Conservation (phyloP, 441 rosid genomes). For the Erodium moschatum region DNA sequence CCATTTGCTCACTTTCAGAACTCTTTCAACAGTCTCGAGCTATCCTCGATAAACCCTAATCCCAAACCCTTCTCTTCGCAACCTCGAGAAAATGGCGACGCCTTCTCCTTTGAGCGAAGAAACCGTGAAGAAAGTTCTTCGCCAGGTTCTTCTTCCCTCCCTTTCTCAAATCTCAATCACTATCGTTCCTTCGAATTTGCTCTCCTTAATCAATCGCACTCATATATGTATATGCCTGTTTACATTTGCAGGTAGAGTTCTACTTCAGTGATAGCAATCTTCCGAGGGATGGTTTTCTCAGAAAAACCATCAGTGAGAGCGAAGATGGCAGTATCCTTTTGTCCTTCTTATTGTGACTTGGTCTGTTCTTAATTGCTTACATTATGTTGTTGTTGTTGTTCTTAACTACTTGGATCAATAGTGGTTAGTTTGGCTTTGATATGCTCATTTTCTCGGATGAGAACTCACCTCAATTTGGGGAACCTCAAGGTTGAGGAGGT, state of each 20-base stretch:
- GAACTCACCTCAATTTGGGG: constrained; percentile 35
- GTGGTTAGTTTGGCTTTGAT: constrained; percentile 48
- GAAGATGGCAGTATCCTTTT: constrained; percentile 68
- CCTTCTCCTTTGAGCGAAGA: constrained; percentile 45
- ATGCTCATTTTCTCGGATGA: constrained; percentile 49
- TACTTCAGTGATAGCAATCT: constrained; percentile 88
- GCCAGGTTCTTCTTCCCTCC: constrained; percentile 46
- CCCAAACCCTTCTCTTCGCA: constrained; percentile 2
- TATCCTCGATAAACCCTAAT: constrained; percentile 18
- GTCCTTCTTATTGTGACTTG: neutral
- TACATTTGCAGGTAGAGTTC: constrained; percentile 58
- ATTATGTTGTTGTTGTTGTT: neutral
- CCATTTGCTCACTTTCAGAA: neutral
- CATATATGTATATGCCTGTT: too few species aligned
- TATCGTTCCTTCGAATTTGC: neutral
- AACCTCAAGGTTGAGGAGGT: constrained; percentile 31
- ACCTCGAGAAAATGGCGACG: constrained; percentile 39
- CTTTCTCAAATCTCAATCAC: too few species aligned
- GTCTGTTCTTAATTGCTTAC: neutral
- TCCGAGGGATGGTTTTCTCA: constrained; percentile 63
- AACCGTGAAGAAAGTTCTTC: constrained; percentile 54
- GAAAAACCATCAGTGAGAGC: constrained; percentile 42
- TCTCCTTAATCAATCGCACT: neutral
- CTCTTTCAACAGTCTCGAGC: neutral
- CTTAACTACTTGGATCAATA: constrained; percentile 12